These are phyloP conservation scores for Microstegium vimineum DNA, from an alignment of 176 grass and related monocot species.

Conservation along the genomic window DNA sequence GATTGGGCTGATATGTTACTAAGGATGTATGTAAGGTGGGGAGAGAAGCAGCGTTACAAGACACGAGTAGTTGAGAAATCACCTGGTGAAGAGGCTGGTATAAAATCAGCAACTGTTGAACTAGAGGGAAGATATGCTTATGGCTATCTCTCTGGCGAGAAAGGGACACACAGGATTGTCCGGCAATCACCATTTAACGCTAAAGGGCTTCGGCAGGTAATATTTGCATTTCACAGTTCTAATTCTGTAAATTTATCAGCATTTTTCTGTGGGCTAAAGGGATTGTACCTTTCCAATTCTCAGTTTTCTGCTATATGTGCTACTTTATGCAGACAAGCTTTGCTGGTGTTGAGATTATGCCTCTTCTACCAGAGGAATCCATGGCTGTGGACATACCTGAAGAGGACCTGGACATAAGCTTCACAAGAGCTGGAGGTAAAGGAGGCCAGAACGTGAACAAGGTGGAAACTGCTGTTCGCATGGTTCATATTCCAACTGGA, in stretches of 20 bases:
- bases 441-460: constrained; percentile 99
- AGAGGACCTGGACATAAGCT: constrained; percentile 93
- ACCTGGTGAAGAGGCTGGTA: constrained; percentile 86
- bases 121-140: constrained; percentile 81
- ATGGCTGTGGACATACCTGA: constrained; percentile 87
- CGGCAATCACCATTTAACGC: constrained; percentile 95
- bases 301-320: not conserved
- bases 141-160: constrained; percentile 96
- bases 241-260: not conserved
- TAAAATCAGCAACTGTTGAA: constrained; percentile 92
- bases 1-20: constrained; percentile 98
- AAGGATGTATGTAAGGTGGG: constrained; percentile 93
- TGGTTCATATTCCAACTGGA: constrained; percentile 93
- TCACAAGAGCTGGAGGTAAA: constrained; percentile 86
- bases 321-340: constrained; percentile 75
- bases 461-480: constrained; percentile 92
- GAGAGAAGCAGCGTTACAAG: constrained; percentile 92
- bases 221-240: constrained; percentile 15
- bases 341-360: constrained; percentile 94
- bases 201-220: constrained; percentile 96
- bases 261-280: not conserved
- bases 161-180: constrained; percentile 95
- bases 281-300: not conserved
- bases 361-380: constrained; percentile 83
- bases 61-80: constrained; percentile 87